Conservation (phyloP, 1,284 basidiomycete genomes). For the Microbotryum scabiosae region DNA sequence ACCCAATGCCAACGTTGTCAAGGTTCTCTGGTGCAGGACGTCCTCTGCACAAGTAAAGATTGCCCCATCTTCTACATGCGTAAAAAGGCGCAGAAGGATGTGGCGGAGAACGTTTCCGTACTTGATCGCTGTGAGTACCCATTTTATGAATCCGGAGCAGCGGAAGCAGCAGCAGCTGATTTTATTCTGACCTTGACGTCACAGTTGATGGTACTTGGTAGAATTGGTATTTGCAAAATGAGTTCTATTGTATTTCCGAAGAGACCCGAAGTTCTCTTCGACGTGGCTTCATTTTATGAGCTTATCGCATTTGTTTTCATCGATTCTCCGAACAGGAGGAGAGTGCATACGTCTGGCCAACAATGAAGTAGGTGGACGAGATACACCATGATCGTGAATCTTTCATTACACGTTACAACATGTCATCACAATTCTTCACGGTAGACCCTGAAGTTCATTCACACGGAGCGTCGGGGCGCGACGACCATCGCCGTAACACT, state of each 20-base stretch:
- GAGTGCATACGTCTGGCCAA: too few species aligned
- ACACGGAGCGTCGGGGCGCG: too few species aligned
- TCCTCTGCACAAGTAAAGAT: conserved; percentile 90
- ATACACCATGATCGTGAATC: too few species aligned
- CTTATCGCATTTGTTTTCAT: too few species aligned
- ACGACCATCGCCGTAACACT: too few species aligned
- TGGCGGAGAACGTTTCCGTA: conserved; percentile 65
- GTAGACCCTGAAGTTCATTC: too few species aligned
- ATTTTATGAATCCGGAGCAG: neutral
- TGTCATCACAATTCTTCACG: too few species aligned
- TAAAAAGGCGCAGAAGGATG: conserved; percentile 93
- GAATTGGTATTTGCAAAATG: neutral
- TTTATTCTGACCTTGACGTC: neutral
- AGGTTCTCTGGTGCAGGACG: conserved; percentile 69
- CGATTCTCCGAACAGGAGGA: too few species aligned
- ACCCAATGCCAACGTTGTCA: conserved; percentile 95
- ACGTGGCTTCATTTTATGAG: too few species aligned
- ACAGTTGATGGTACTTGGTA: neutral
- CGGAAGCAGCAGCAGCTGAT: neutral
- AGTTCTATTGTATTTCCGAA: neutral
- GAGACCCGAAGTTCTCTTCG: too few species aligned
- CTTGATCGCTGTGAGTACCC: conserved; percentile 66
- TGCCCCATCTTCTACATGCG: conserved; percentile 98
- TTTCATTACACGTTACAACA: too few species aligned
- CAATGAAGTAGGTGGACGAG: too few species aligned